Percentiles rank a stretch among this genome's conserved stretches.
Evolutionary conservation across 345 rosid species (phyloP).

Genomic region (Murraya paniculata): DNA sequence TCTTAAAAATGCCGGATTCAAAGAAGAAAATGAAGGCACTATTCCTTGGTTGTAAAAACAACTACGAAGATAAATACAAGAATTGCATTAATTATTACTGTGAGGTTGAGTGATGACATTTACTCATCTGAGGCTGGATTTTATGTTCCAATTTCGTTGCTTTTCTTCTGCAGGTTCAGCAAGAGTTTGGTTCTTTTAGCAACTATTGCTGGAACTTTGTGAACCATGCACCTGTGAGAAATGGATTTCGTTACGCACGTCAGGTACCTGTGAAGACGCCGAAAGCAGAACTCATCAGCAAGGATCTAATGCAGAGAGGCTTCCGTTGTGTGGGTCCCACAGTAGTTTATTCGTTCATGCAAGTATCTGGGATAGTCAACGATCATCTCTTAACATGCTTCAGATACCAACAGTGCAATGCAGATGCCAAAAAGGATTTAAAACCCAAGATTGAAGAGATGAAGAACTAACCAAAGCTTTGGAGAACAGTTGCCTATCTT

Average conservation of each 20-base stretch:
- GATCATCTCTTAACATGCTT: conserved; percentile 78
- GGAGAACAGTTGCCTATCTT: conserved; percentile 27
- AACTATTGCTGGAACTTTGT: conserved; percentile 80
- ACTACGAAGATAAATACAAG: neutral
- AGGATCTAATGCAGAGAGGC: conserved; percentile 91
- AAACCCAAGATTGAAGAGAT: conserved; percentile 27
- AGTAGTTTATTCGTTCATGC: conserved; percentile 83
- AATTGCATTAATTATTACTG: neutral
- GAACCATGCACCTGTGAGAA: conserved; percentile 56
- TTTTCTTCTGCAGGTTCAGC: conserved; percentile 60
- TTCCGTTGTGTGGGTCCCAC: conserved; percentile 93
- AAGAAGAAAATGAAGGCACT: neutral
- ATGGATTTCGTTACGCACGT: conserved; percentile 68
- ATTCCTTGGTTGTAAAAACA: neutral
- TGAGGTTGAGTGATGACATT: neutral
- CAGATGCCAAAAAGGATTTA: conserved; percentile 19
- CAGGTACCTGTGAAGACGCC: conserved; percentile 87
- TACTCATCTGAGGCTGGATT: neutral
- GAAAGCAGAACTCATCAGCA: conserved; percentile 82
- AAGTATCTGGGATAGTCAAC: conserved; percentile 70
- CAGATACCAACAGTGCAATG: conserved; percentile 62
- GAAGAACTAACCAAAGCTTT: conserved; percentile 20
- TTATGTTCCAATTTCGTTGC: neutral
- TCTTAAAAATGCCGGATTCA: neutral
- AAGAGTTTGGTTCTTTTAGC: conserved; percentile 80